phyloP scores from a whole-genome alignment of 2,329 filamentous ascomycete genomes.

The Bipolaris cookei region DNA sequence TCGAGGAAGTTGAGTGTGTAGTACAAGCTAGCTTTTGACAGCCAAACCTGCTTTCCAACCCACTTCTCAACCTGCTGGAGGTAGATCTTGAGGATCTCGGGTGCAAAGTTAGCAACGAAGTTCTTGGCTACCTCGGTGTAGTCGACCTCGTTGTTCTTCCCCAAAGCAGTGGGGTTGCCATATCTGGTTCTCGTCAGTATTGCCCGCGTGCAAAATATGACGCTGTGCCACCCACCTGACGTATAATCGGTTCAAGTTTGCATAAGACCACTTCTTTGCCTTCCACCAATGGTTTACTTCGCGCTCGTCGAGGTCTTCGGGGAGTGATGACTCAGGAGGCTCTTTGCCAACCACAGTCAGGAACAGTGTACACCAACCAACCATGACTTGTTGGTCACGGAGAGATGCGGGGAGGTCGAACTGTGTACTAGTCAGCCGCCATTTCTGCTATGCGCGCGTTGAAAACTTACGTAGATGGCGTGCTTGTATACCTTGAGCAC shows the following conservation, averaged over 20 bases:
- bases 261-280: slow-evolving; percentile 99
- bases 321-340: slow-evolving; percentile 78
- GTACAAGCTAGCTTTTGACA: slow-evolving; percentile 91
- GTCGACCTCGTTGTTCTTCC: slow-evolving; percentile 75
- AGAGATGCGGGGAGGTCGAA: slow-evolving; percentile 83
- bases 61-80: slow-evolving; percentile 95
- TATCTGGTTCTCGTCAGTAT: slow-evolving; percentile 65
- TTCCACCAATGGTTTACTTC: slow-evolving; percentile 99
- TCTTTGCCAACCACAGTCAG: slow-evolving; percentile 86
- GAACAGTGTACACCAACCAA: slow-evolving; percentile 96
- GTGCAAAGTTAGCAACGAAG: slow-evolving; percentile 89
- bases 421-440: slow-evolving; percentile 56
- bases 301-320: slow-evolving; percentile 80
- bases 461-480: slow-evolving; percentile 81
- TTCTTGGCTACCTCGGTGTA: slow-evolving; percentile 84
- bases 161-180: slow-evolving; percentile 80
- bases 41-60: slow-evolving; percentile 92
- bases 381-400: slow-evolving; percentile 80
- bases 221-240: slow-evolving; percentile 69
- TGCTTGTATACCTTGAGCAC: slow-evolving; percentile 98
- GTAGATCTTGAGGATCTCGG: slow-evolving; percentile 95
- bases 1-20: slow-evolving; percentile 95
- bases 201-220: slow-evolving; percentile 28
- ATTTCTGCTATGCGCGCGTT: slow-evolving; percentile 12
- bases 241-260: slow-evolving; percentile 94